Conservation (phyloP, 352 stramenopile genomes). For the Phytopythium ostracodes region DNA sequence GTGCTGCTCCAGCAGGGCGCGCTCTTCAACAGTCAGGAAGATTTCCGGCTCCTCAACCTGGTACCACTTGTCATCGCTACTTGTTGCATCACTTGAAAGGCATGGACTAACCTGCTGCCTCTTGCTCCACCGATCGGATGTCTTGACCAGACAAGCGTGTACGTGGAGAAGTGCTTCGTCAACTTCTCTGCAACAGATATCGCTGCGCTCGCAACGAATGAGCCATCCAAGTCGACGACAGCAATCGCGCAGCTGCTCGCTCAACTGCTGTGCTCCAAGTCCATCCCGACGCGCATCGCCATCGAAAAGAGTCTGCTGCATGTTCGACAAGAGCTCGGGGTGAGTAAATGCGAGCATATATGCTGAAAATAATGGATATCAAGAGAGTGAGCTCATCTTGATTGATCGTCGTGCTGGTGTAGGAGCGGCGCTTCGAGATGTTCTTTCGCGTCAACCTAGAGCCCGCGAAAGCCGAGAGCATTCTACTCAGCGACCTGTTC, state of each 20-base stretch:
- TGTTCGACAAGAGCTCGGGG: slow-evolving; percentile 35
- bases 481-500: background rate
- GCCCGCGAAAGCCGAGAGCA: background rate
- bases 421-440: slow-evolving; percentile 7
- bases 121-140: background rate
- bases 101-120: background rate
- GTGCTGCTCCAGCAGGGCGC: slow-evolving; percentile 31
- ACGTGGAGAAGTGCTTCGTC: slow-evolving; percentile 55
- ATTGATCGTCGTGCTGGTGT: background rate
- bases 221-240: slow-evolving; percentile 8
- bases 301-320: slow-evolving; percentile 35
- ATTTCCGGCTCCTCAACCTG: slow-evolving; percentile 48
- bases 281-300: slow-evolving; percentile 37
- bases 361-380: too few relatives aligned
- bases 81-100: background rate
- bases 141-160: slow-evolving; percentile 37
- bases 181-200: slow-evolving; percentile 30
- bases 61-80: slow-evolving; percentile 14
- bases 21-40: slow-evolving; percentile 22
- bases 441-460: background rate
- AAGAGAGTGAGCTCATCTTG: background rate
- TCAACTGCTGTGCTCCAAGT: slow-evolving; percentile 34
- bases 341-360: slow-evolving; percentile 12
- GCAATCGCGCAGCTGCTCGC: slow-evolving; percentile 24
- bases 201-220: slow-evolving; percentile 19